Evolutionary conservation across 1,139 yeast genomes (phyloP).

Genomic region (Taphrina communis): DNA sequence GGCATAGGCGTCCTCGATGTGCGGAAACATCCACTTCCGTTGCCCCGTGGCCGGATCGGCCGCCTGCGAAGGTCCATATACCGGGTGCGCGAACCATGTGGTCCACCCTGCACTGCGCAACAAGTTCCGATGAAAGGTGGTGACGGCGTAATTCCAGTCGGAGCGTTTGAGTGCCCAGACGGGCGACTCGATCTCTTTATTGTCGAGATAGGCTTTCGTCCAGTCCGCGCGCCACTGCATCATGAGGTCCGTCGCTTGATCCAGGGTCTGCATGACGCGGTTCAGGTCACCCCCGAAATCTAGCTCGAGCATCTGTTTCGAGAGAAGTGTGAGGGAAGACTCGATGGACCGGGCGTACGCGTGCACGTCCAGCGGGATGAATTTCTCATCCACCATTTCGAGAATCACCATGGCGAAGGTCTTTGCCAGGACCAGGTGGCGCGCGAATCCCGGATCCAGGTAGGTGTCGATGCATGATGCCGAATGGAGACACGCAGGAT

Average conservation of each 20-base stretch:
- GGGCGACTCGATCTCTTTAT: constrained; percentile 59
- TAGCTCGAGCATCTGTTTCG: constrained; percentile 53
- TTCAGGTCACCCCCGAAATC: constrained; percentile 47
- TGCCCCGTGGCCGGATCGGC: constrained; percentile 55
- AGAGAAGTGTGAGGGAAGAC: constrained; percentile 59
- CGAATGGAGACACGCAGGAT: constrained; percentile 10
- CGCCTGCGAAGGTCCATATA: constrained; percentile 74
- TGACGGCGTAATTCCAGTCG: constrained; percentile 76
- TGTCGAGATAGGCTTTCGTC: constrained; percentile 56
- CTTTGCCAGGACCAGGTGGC: constrained; percentile 65
- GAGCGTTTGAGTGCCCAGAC: constrained; percentile 71
- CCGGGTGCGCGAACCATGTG: constrained; percentile 71
- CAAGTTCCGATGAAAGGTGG: constrained; percentile 63
- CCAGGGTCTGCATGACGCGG: constrained; percentile 48
- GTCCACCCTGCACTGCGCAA: constrained; percentile 58
- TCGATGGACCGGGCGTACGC: constrained; percentile 59
- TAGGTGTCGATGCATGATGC: constrained; percentile 34
- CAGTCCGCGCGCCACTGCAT: constrained; percentile 63
- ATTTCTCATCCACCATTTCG: constrained; percentile 70
- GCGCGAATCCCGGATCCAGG: constrained; percentile 54
- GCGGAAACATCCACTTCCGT: constrained; percentile 60
- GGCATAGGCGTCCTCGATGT: constrained; percentile 68
- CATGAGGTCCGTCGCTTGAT: constrained; percentile 49
- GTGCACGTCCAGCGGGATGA: constrained; percentile 71
- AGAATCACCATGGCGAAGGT: constrained; percentile 62